A percentile compares a stretch with the other conserved stretches of the same genome.
These are phyloP conservation scores for Ceratobasidium sp. DNA, from an alignment of 1,284 basidiomycete species.

Conservation along the genomic window DNA sequence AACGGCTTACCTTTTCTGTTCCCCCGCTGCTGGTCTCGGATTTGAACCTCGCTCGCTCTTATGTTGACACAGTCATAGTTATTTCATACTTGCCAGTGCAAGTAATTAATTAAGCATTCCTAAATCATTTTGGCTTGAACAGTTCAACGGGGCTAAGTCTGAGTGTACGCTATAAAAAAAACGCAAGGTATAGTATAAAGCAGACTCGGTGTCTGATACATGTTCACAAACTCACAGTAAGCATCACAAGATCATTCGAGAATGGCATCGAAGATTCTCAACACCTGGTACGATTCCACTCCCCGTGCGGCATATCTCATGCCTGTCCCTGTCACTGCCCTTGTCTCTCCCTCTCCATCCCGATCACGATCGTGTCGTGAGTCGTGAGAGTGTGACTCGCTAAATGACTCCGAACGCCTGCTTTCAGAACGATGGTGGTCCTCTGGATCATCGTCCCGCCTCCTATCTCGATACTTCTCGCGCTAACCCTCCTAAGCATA, in stretches of 20 bases:
- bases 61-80: not conserved
- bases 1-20: not conserved
- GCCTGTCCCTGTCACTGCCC: too few species aligned
- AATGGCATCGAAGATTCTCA: constrained; percentile 17
- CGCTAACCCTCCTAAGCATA: constrained; percentile 16
- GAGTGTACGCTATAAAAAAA: not conserved
- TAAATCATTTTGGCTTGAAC: not conserved
- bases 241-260: not conserved
- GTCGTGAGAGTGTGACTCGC: constrained; percentile 4
- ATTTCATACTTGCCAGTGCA: too few species aligned
- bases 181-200: not conserved
- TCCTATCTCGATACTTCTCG: constrained; percentile 13
- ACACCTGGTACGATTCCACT: constrained; percentile 20
- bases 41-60: not conserved
- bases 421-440: constrained; percentile 1
- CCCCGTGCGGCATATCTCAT: constrained; percentile 11
- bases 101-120: not conserved
- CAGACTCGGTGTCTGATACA: not conserved
- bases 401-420: not conserved
- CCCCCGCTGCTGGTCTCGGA: constrained; percentile 2
- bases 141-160: not conserved
- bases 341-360: not conserved
- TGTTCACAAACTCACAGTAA: not conserved
- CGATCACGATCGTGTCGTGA: not conserved
- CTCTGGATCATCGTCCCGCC: constrained; percentile 27